phyloP scores from a whole-genome alignment of 202 grass and related monocot genomes.

The Sporobolus alterniflorus region DNA sequence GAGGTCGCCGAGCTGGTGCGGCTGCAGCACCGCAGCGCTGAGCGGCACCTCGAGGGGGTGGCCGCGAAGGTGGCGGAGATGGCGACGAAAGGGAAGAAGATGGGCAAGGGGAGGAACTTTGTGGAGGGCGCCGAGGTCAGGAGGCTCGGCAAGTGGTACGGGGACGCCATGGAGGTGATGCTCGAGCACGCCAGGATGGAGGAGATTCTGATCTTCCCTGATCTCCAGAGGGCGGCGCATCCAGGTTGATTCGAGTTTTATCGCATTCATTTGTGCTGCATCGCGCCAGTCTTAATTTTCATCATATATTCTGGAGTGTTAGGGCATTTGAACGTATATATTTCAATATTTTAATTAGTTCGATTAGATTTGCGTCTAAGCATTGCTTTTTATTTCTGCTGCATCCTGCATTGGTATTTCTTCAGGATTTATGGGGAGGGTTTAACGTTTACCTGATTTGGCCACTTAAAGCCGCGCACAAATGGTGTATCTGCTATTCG shows the following conservation, averaged over 20 bases:
- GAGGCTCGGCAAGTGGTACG: conserved; percentile 75
- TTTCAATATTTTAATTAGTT: neutral
- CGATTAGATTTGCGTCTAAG: neutral
- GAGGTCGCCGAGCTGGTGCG: conserved; percentile 68
- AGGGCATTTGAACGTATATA: neutral
- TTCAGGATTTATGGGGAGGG: conserved; percentile 17
- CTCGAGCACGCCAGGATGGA: conserved; percentile 99
- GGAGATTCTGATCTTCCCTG: conserved; percentile 86
- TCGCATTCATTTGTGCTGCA: neutral
- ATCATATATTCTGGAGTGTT: conserved; percentile 9
- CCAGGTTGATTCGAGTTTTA: conserved; percentile 57
- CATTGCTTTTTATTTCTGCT: neutral
- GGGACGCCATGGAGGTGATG: conserved; percentile 85
- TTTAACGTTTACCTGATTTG: neutral
- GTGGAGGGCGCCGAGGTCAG: conserved; percentile 62
- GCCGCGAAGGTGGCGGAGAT: conserved; percentile 64
- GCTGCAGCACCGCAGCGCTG: conserved; percentile 85
- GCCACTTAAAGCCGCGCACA: neutral
- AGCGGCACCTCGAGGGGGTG: conserved; percentile 84
- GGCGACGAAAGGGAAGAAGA: conserved; percentile 63
- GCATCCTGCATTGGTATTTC: neutral
- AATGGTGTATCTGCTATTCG: conserved; percentile 11
- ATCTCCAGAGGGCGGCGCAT: conserved; percentile 67
- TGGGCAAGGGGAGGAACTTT: conserved; percentile 42
- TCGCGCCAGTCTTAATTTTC: neutral